These are phyloP conservation scores for Nakaseomyces uthaithaninus DNA, from an alignment of 1,139 yeast genomes.

Conservation along the genomic window DNA sequence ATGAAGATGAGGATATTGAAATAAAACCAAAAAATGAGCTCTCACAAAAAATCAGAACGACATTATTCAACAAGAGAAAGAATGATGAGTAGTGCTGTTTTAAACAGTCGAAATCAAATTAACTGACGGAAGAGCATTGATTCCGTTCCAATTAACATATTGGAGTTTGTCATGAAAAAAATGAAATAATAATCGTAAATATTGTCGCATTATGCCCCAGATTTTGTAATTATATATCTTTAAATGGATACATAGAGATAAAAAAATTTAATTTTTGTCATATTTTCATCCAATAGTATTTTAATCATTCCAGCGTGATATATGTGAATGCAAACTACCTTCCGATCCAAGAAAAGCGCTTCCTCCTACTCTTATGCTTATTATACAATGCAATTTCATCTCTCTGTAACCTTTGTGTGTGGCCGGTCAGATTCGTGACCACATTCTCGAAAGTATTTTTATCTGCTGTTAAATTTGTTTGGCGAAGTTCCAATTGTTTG, in stretches of 20 bases:
- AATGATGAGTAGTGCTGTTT: constrained; percentile 7
- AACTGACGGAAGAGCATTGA: no score
- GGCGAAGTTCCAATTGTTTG: constrained; percentile 16
- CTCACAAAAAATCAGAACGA: constrained; percentile 23
- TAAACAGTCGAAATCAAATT: no score
- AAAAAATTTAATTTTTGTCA: background rate
- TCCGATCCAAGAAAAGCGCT: constrained; percentile 23
- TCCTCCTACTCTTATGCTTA: constrained; percentile 19
- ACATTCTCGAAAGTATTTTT: constrained; percentile 29
- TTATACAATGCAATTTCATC: constrained; percentile 29
- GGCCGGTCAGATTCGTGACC: constrained; percentile 30
- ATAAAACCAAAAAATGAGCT: constrained; percentile 14
- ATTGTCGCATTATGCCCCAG: constrained; percentile 3
- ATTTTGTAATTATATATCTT: constrained; percentile 1
- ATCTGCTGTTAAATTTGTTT: constrained; percentile 21
- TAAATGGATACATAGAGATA: background rate
- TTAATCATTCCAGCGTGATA: no score
- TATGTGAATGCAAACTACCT: constrained; percentile 1
- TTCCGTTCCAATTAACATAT: no score
- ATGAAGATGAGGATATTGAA: constrained; percentile 17
- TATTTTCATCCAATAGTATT: background rate
- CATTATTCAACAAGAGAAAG: constrained; percentile 22
- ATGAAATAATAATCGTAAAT: background rate
- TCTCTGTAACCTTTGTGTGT: constrained; percentile 30
- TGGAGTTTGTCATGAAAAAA: no score